Conservation (phyloP, 2,329 filamentous ascomycete genomes). For the Gnomoniopsis sp. region DNA sequence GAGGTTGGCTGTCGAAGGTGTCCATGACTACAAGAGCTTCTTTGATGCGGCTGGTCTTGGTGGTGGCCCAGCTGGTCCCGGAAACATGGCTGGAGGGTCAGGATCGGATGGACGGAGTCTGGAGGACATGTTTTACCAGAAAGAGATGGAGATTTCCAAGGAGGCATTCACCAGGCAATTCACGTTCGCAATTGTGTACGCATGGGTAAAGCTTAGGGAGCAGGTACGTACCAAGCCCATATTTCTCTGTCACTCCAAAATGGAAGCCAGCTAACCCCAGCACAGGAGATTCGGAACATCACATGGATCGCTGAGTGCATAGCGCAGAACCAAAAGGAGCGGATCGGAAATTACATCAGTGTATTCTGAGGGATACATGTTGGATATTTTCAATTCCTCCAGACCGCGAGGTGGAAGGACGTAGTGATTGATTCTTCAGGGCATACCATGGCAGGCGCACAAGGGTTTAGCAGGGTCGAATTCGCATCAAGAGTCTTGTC, state of each 20-base stretch:
- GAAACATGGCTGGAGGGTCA: constrained; percentile 81
- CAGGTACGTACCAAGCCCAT: constrained; percentile 61
- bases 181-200: constrained; percentile 90
- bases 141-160: constrained; percentile 99
- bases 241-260: neutral
- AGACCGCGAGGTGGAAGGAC: constrained; percentile 7
- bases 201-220: constrained; percentile 95
- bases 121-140: constrained; percentile 98
- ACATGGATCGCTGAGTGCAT: constrained; percentile 99
- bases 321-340: constrained; percentile 98
- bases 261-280: constrained; percentile 28
- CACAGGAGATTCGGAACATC: constrained; percentile 96
- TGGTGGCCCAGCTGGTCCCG: constrained; percentile 67
- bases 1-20: constrained; percentile 85
- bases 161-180: constrained; percentile 94
- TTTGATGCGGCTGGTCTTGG: constrained; percentile 86
- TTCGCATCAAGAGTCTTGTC: constrained; percentile 15
- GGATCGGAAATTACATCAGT: constrained; percentile 98
- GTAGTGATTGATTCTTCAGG: constrained; percentile 11
- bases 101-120: constrained; percentile 81
- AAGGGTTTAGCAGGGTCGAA: constrained; percentile 14
- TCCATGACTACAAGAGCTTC: constrained; percentile 91
- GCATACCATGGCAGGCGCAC: constrained; percentile 27
- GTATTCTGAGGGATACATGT: constrained; percentile 65
- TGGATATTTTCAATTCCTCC: constrained; percentile 18